Base-by-base conservation (phyloP, 148 eudicot genomes). In the Vaccinium darrowii region DNA sequence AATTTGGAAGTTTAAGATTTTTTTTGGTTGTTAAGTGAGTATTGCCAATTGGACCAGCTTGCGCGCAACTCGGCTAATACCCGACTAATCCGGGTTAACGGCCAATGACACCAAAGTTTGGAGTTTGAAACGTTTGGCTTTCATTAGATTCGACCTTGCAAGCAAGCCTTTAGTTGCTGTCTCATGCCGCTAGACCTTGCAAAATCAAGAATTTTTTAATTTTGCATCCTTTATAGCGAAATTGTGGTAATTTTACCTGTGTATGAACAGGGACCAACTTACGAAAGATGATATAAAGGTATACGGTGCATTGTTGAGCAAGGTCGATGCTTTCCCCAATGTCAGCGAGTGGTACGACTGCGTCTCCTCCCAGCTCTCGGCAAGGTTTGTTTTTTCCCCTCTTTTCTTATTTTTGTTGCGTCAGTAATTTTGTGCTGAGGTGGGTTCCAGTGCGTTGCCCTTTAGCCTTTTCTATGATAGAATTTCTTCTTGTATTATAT, bases 241-340 rank as follows among this genome's bases (percentile, higher is more conserved):
- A 39, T 75, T 60, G 54, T 47, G 47, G 54, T 50, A 4, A 13
- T 57, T 23, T 65, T 65, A 15, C 16, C 0, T 78, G 13, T 18
- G 1, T 65, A 23, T 75, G 49, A 79, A 8, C 81, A 94, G 98
- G 76, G 92, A 92, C 86, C 78, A 75, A 30, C 65, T 93, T 39
- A 92, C 94, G 16, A 93, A 94, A 86, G 98, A 94, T 88, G 99
- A 96, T 84, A 79, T 94, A 27, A 96, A 92, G 93, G 99, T 96
- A 1, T 96, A 89, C 73, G 94, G 92, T 0, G 93, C 95, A 23
- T 90, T 94, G 36, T 39, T 67, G 84, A 90, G 84, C 89, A 89
- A 90, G 84, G 98, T 98, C 3, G 93, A 88, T 82, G 78, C 87
- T 18, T 94, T 81, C 86, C 91, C 94, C 12, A 96, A 89, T 83